Evolutionary conservation across 805 yeast species (phyloP).

Genomic region (Candida boidinii): DNA sequence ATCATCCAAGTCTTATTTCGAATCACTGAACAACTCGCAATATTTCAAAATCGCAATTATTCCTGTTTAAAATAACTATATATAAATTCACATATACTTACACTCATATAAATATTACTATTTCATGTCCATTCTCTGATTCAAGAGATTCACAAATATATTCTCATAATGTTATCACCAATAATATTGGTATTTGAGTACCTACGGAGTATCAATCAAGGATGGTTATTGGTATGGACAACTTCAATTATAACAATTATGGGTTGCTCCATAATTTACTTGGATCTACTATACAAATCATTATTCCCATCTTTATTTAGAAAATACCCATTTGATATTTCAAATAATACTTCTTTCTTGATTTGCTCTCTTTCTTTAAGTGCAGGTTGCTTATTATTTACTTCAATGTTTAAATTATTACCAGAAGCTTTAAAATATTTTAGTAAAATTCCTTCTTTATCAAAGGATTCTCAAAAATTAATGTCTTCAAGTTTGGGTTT

Average conservation of each 20-base stretch:
- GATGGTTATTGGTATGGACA: conserved; percentile 57
- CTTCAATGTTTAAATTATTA: conserved; percentile 68
- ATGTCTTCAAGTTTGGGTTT: conserved; percentile 35
- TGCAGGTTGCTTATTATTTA: conserved; percentile 75
- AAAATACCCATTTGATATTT: conserved; percentile 40
- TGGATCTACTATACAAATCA: conserved; percentile 44
- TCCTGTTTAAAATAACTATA: no score
- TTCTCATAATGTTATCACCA: no score
- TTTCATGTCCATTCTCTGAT: no score
- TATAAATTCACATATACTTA: no score
- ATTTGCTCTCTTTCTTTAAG: conserved; percentile 70
- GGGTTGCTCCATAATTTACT: conserved; percentile 62
- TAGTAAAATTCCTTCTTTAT: conserved; percentile 16
- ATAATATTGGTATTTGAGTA: no score
- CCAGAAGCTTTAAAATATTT: conserved; percentile 57
- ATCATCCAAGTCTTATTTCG: no score
- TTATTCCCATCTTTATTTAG: conserved; percentile 33
- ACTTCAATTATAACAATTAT: conserved; percentile 63
- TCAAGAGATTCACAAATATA: no score
- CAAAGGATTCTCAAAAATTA: conserved; percentile 19
- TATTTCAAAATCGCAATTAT: no score
- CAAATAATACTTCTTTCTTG: conserved; percentile 54
- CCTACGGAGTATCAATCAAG: conserved; percentile 30
- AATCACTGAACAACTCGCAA: no score
- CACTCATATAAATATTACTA: no score